Evolutionary conservation across 2,329 filamentous ascomycete species (phyloP).

Genomic region (Talaromyces sp.): DNA sequence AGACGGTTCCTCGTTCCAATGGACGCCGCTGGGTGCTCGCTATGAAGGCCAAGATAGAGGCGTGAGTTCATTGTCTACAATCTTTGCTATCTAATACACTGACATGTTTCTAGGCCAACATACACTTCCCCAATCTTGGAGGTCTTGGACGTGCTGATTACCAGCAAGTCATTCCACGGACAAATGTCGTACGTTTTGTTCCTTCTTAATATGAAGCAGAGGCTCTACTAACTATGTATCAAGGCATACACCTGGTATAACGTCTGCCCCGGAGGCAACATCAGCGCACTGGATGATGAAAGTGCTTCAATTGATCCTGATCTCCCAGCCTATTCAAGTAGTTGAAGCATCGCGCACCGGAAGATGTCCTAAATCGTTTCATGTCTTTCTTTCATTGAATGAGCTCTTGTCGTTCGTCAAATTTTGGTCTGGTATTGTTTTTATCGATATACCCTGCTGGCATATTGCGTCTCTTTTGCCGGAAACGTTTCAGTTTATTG

Average conservation of each 20-base stretch:
- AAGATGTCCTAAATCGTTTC: background rate
- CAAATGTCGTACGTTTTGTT: background rate
- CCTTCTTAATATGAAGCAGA: background rate
- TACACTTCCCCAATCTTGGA: slow-evolving; percentile 3
- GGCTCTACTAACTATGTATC: background rate
- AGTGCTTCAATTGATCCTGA: background rate
- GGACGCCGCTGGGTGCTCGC: background rate
- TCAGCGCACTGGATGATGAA: background rate
- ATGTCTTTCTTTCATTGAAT: background rate
- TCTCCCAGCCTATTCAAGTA: background rate
- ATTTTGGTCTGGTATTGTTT: background rate
- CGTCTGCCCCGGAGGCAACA: background rate
- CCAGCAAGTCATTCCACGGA: background rate
- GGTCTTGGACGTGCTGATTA: background rate
- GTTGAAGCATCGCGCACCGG: background rate
- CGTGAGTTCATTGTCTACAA: background rate
- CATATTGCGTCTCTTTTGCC: background rate
- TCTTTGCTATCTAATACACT: background rate
- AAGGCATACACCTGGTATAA: slow-evolving; percentile 5
- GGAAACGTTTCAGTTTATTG: background rate
- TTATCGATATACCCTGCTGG: background rate
- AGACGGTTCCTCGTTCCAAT: background rate
- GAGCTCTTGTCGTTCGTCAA: background rate
- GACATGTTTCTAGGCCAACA: background rate
- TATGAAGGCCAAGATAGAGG: background rate